Conservation (phyloP, 176 grass and related monocot species). For the Calamus simplicifolius region DNA sequence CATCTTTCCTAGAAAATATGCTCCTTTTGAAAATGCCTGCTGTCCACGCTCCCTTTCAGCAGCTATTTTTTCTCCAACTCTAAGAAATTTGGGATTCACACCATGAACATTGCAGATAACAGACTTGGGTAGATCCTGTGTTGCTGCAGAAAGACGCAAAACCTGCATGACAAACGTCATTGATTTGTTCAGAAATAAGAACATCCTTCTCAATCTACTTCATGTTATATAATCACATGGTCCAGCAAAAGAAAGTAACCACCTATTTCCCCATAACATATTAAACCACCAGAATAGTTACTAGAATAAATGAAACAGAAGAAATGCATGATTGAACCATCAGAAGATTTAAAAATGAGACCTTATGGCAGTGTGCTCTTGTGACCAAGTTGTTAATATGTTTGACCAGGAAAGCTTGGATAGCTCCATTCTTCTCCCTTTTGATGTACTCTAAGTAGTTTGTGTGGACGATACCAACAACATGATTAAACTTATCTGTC, state of each 20-base stretch:
- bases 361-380: constrained; percentile 91
- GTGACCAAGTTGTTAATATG: constrained; percentile 97
- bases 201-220: no score
- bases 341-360: constrained; percentile 21
- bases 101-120: constrained; percentile 90
- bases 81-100: constrained; percentile 85
- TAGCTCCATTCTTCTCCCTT: constrained; percentile 84
- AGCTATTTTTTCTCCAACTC: constrained; percentile 56
- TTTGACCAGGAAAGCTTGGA: constrained; percentile 88
- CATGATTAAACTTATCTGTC: constrained; percentile 97
- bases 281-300: no score
- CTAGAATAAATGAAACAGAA: no score
- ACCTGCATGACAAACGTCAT: constrained; percentile 41
- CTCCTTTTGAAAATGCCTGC: constrained; percentile 55
- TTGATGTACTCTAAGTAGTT: constrained; percentile 98
- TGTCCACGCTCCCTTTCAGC: constrained; percentile 47
- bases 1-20: constrained; percentile 96
- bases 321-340: no score
- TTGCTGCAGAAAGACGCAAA: constrained; percentile 85
- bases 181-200: constrained; percentile 13
- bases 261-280: no score
- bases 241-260: no score
- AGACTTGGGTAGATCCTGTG: constrained; percentile 77
- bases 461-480: constrained; percentile 88
- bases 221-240: no score